Base-by-base conservation (phyloP, 352 stramenopile genomes). In the Pythium apleroticum region DNA sequence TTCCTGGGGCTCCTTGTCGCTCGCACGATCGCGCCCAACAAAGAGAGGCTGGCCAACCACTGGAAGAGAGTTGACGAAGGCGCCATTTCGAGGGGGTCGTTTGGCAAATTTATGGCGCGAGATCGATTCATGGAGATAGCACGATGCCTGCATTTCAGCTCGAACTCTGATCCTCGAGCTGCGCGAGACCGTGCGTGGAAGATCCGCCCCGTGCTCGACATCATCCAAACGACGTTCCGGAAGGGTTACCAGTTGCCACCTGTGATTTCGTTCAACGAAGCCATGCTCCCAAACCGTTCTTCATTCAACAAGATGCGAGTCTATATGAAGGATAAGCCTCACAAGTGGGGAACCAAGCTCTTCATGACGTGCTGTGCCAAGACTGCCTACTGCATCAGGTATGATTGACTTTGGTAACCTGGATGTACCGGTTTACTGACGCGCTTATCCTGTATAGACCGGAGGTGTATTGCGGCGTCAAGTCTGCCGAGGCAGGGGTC, bases 271-370 rank as follows among this genome's bases (percentile, higher is more conserved):
- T 64, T 64, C 48, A 46, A 64, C 10, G 57, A 64, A 19, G 57
- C 27, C 0, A 57, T 57, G 8, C 57, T 64, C 0, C 57, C 57
- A 4, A 49, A 25, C 5, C 45, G 28, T 2, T 63, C 41, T 0
- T 6, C 2, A 1, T 50, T 31, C 57, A 64, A 52, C 45, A 27
- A 14, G 5, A 64, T n/a, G 12, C n/a, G 15, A 1, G 22, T 20
- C 8, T 64, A 57, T 15, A 57, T 64, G 30, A 64, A 64, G 33
- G 46, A 64, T 46, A 64, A 64, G 33, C 57, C 57, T 2, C 57
- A 64, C 57, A 64, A 64, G 46, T 64, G 57, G 57, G 57, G 57
- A 6, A 64, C 57, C 14, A 64, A 64, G 48, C 11, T 57, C 2
- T 64, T 64, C 57, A 24, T 64, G 10, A 30, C 46, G 22, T 64